These are phyloP conservation scores for Podospora conica DNA, from an alignment of 495 filamentous ascomycete genomes.

Conservation along the genomic window DNA sequence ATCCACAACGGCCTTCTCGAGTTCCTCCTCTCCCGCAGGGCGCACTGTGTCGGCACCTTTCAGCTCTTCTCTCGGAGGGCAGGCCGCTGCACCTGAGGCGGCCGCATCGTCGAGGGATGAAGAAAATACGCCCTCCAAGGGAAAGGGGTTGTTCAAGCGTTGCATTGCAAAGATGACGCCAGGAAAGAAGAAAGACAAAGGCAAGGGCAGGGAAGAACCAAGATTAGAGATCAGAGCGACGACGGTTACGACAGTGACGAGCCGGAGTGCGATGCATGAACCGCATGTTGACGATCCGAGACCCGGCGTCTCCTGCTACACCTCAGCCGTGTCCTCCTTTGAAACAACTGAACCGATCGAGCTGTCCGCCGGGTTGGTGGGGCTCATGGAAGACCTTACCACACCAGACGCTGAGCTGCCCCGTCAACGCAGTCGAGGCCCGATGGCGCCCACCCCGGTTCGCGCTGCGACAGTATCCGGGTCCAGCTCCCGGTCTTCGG, in stretches of 20 bases:
- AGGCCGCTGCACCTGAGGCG: neutral
- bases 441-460: neutral
- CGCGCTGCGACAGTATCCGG: neutral
- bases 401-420: neutral
- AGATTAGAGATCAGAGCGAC: neutral
- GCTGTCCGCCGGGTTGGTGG: neutral
- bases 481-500: neutral
- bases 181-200: neutral
- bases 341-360: neutral
- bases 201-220: neutral
- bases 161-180: neutral
- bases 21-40: too few relatives aligned
- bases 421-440: neutral
- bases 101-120: neutral
- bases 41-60: too few relatives aligned
- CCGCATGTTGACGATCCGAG: too few relatives aligned
- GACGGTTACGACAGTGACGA: neutral
- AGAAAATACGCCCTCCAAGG: neutral
- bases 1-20: too few relatives aligned
- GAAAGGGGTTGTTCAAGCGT: neutral
- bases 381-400: neutral
- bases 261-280: neutral
- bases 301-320: too few relatives aligned
- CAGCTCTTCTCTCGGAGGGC: neutral
- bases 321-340: too few relatives aligned